phyloP scores from a whole-genome alignment of 768 basidiomycete species.

The Boletales sp. region DNA sequence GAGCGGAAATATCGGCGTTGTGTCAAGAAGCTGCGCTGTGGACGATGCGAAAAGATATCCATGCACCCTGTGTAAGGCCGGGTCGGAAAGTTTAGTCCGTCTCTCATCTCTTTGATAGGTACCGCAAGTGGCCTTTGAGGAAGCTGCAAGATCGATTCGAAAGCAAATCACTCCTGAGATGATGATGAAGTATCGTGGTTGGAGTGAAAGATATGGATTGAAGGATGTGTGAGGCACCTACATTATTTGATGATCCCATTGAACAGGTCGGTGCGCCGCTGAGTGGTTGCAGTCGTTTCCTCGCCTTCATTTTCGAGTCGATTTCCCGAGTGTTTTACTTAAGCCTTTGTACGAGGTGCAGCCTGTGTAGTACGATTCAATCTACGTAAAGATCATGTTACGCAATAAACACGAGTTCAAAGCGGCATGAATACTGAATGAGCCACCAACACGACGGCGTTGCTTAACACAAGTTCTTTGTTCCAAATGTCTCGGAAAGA shows the following conservation, averaged over 20 bases:
- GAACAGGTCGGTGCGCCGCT: no score
- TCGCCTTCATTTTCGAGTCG: no score
- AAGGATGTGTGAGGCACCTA: slow-evolving; percentile 8
- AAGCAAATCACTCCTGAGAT: slow-evolving; percentile 83
- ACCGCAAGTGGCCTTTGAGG: slow-evolving; percentile 63
- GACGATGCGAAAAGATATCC: slow-evolving; percentile 86
- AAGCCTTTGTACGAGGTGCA: no score
- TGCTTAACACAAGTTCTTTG: no score
- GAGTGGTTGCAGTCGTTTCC: no score
- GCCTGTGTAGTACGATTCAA: no score
- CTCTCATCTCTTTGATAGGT: slow-evolving; percentile 48
- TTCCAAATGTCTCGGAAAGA: no score
- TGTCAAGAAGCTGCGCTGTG: slow-evolving; percentile 95
- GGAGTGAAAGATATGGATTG: slow-evolving; percentile 46
- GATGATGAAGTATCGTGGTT: slow-evolving; percentile 65
- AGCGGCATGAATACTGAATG: no score
- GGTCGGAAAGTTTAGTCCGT: background rate
- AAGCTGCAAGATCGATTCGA: slow-evolving; percentile 69
- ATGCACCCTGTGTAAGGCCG: slow-evolving; percentile 65
- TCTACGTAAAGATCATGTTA: no score
- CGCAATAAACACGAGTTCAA: no score
- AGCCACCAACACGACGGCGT: no score
- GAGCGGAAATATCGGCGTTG: slow-evolving; percentile 86
- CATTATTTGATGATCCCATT: background rate
- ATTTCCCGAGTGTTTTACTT: no score